phyloP scores from a whole-genome alignment of 106 monocot species.

The Platanthera guangdongensis region DNA sequence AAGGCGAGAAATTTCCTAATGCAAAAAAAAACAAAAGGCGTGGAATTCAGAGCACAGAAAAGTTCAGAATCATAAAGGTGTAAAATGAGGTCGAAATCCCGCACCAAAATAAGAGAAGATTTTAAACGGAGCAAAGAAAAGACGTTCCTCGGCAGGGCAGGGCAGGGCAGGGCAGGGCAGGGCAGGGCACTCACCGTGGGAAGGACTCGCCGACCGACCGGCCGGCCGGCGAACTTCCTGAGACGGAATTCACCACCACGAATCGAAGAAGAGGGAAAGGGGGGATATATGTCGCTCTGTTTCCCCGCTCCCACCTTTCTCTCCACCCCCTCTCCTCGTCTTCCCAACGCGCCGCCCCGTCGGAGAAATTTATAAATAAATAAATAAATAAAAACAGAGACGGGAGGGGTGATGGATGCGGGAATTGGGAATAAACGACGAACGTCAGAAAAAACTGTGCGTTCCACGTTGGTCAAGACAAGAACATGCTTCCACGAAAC shows the following conservation, averaged over 20 bases:
- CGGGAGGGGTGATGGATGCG: background rate
- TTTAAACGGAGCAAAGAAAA: background rate
- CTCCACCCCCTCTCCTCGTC: background rate
- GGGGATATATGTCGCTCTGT: background rate
- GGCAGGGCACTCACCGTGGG: background rate
- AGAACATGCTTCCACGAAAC: no score
- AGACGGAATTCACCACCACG: background rate
- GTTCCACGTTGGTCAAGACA: no score
- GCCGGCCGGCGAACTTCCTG: no score
- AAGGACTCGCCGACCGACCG: background rate
- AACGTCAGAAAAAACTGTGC: no score
- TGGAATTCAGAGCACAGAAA: background rate
- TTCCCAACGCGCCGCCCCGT: background rate
- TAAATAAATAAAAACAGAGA: background rate
- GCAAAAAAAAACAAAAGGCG: background rate
- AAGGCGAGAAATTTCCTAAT: background rate
- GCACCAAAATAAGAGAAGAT: background rate
- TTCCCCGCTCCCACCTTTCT: background rate
- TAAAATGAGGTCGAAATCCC: background rate
- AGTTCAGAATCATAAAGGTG: background rate
- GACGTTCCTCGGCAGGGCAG: background rate
- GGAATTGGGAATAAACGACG: no score
- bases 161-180: background rate
- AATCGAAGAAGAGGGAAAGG: background rate
- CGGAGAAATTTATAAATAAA: background rate